Percentiles rank a stretch among this genome's conserved stretches.
Conservation (phyloP, 805 yeast species). For the Metschnikowia santaceciliae region DNA sequence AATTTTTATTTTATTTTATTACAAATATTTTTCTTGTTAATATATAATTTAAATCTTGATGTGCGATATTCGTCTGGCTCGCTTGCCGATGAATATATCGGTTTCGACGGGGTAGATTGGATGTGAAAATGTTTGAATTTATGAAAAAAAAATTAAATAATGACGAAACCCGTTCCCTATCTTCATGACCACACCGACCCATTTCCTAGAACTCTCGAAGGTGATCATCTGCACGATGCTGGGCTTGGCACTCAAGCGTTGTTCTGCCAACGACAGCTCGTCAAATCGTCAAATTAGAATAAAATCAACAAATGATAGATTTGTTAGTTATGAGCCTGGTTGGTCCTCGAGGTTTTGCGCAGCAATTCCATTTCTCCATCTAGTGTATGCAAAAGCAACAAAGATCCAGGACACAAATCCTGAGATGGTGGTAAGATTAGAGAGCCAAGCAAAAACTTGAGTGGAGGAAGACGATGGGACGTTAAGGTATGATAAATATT, state of each 20-base stretch:
- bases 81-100: too few relatives aligned
- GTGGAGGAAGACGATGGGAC: constrained; percentile 46
- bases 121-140: too few relatives aligned
- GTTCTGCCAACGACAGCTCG: constrained; percentile 41
- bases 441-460: constrained; percentile 58
- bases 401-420: constrained; percentile 65
- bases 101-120: too few relatives aligned
- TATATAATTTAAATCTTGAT: too few relatives aligned
- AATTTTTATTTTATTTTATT: too few relatives aligned
- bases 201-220: constrained; percentile 87
- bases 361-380: constrained; percentile 62
- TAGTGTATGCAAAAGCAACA: constrained; percentile 48
- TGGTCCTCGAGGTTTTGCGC: constrained; percentile 48
- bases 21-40: too few relatives aligned
- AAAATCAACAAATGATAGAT: too few relatives aligned
- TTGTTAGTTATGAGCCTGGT: too few relatives aligned
- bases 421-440: constrained; percentile 61
- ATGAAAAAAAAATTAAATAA: constrained; percentile 21
- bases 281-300: constrained; percentile 22
- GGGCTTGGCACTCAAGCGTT: constrained; percentile 20
- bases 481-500: constrained; percentile 51
- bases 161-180: constrained; percentile 51
- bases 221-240: constrained; percentile 71
- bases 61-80: too few relatives aligned
- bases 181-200: constrained; percentile 78